phyloP scores from a whole-genome alignment of 371 early-diverging fungal species.

The Dinochytrium kinnereticum region DNA sequence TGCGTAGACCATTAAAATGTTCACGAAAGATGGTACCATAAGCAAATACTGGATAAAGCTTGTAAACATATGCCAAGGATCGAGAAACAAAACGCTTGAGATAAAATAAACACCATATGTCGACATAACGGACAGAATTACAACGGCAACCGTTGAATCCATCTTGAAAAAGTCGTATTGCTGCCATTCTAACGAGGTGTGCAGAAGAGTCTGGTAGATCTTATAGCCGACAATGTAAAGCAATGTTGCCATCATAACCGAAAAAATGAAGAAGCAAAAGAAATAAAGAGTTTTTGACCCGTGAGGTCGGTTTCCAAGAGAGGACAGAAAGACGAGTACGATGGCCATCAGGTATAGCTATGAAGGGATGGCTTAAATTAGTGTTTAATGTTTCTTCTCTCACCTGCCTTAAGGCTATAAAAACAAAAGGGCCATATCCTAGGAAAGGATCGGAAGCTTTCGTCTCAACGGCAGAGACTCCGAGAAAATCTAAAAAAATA shows the following conservation, averaged over 20 bases:
- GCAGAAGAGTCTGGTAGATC: background rate
- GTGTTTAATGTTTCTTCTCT: constrained; percentile 48
- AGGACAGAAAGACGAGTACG: constrained; percentile 77
- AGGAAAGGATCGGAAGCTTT: constrained; percentile 19
- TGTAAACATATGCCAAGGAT: constrained; percentile 94
- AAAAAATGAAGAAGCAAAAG: constrained; percentile 70
- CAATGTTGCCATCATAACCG: constrained; percentile 76
- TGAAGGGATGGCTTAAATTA: background rate
- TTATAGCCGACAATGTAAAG: constrained; percentile 56
- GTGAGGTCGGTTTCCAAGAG: constrained; percentile 93
- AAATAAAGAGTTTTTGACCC: constrained; percentile 77
- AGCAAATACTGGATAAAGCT: constrained; percentile 85
- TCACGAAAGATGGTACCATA: constrained; percentile 84
- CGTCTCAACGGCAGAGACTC: background rate
- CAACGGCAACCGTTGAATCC: background rate
- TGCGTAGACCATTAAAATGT: constrained; percentile 90
- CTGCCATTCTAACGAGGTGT: background rate
- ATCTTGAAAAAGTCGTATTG: background rate
- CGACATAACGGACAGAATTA: constrained; percentile 70
- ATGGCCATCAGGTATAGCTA: constrained; percentile 51
- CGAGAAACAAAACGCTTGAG: constrained; percentile 75
- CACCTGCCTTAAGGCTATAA: constrained; percentile 62
- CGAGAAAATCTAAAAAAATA: background rate
- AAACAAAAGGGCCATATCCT: constrained; percentile 26
- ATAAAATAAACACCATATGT: constrained; percentile 89